Base-by-base conservation (phyloP, 805 yeast genomes). In the Cyberlindnera veronae region DNA sequence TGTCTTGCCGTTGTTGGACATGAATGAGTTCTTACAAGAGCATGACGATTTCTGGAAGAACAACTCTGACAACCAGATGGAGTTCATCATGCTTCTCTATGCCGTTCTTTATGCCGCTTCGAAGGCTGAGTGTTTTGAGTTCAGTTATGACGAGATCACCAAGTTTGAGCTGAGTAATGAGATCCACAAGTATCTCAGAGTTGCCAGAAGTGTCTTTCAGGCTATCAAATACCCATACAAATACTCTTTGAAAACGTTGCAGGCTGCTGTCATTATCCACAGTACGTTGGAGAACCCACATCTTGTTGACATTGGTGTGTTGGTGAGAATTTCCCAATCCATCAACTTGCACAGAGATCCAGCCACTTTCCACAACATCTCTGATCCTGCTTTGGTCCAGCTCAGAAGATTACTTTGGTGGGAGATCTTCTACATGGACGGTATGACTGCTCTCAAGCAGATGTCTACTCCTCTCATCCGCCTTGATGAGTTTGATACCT, bases 381-480 rank as follows among this genome's bases (percentile, higher is more conserved):
- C 68, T 3, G 74, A 76, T 45, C 62, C 67, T 54, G 69, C 67
- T 38, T 63, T 69, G 17, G 69, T 79, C 6, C 78, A 76, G 44
- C 64, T 70, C 34, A 64, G 81, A 55, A 65, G 84, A 53, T 54
- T 77, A 38, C 54, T 79, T n/a, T 79, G 84, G 84, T 79, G 84
- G 84, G 79, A 77, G 28, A 74, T 79, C 7, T 77, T 77, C 45
- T 75, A 76, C 20, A 58, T 79, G 44, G 86, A 79, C 54, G 69
- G 76, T 4, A 64, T 75, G 44, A 73, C 79, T 8, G 70, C 81
- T 28, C 70, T 76, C 42, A 76, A 77, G 46, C 73, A 73, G 35
- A 69, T 77, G 53, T 56, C 75, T 23, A 71, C 77, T 0, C 84
- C 84, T 1, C 66, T 74, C 24, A 74, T 80, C 43, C 62, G 64